These are phyloP conservation scores for Rhexocercosporidium sp. DNA, from an alignment of 2,329 filamentous ascomycete species.

Conservation along the genomic window DNA sequence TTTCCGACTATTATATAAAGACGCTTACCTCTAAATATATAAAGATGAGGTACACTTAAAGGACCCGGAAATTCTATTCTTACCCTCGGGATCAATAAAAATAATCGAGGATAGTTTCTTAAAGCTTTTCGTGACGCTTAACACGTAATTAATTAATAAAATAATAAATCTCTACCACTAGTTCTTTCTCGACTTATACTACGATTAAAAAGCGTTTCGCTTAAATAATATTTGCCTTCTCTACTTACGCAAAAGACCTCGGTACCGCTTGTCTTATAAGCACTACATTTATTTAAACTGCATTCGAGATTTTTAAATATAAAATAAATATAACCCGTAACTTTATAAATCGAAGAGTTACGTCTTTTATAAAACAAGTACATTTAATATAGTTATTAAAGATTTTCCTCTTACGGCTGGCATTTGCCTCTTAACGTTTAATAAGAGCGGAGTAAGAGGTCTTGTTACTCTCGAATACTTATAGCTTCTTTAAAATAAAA, in stretches of 20 bases:
- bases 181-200: not conserved
- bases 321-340: not conserved
- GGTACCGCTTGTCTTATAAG: not conserved
- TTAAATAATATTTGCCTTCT: not conserved
- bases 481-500: not conserved
- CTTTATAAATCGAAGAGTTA: not conserved
- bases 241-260: not conserved
- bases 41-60: not conserved
- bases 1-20: not conserved
- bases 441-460: not conserved
- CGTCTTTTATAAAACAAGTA: not conserved
- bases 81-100: not conserved
- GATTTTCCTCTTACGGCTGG: not conserved
- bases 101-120: not conserved
- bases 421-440: not conserved
- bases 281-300: not conserved
- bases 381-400: not conserved
- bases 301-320: not conserved
- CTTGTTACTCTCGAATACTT: not conserved
- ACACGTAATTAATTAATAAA: not conserved
- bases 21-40: not conserved
- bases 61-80: not conserved
- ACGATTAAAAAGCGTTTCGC: not conserved
- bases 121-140: not conserved
- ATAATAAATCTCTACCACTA: not conserved